These are phyloP conservation scores for Dorcoceras hygrometricum DNA, from an alignment of 257 asterid species.

Conservation along the genomic window DNA sequence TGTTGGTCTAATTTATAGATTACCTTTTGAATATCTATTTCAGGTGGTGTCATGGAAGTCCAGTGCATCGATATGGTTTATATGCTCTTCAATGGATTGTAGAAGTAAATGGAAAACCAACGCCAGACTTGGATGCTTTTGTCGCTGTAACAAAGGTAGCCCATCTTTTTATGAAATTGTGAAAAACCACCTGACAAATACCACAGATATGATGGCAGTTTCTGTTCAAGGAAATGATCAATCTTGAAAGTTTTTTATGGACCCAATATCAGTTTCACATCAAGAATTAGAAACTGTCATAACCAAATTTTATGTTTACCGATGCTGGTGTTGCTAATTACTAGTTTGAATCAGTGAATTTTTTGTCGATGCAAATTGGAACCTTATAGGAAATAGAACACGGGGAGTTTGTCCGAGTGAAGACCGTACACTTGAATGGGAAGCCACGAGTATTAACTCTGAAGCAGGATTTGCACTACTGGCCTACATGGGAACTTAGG, in stretches of 20 bases:
- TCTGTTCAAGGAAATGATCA: neutral
- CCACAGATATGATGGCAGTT: neutral
- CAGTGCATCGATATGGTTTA: constrained; percentile 85
- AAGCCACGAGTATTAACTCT: constrained; percentile 86
- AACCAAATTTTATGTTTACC: neutral
- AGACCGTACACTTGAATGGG: constrained; percentile 82
- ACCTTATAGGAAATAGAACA: constrained; percentile 66
- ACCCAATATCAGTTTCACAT: neutral
- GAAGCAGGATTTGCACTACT: constrained; percentile 96
- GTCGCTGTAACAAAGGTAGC: constrained; percentile 80
- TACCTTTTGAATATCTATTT: constrained; percentile 18
- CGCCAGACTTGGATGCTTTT: constrained; percentile 88
- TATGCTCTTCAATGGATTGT: constrained; percentile 97
- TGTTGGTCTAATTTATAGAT: neutral
- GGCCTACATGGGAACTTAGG: constrained; percentile 97
- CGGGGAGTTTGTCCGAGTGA: constrained; percentile 87
- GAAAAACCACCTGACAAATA: neutral
- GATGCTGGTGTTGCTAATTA: neutral
- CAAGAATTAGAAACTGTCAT: neutral
- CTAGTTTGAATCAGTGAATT: neutral
- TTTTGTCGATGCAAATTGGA: constrained; percentile 6
- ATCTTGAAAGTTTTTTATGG: neutral
- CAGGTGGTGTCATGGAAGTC: constrained; percentile 99
- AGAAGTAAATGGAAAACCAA: constrained; percentile 90
- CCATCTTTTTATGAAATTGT: neutral